Evolutionary conservation across 768 basidiomycete genomes (phyloP).

Genomic region (Boletus sensibilis): DNA sequence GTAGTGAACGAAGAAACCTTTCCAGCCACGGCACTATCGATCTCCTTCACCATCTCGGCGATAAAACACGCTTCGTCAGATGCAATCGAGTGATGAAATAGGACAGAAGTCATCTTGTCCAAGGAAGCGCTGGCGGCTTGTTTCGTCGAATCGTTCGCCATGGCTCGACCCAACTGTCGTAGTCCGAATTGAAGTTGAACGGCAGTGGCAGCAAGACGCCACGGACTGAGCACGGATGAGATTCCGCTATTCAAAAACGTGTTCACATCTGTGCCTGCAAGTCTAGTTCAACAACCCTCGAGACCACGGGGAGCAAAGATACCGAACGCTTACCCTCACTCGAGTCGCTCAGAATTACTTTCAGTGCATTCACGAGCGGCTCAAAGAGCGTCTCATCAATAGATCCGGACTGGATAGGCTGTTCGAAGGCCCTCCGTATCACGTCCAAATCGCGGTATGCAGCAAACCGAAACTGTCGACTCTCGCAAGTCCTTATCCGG

Average conservation of each 20-base stretch:
- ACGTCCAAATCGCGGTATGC: constrained; percentile 74
- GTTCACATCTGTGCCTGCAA: constrained; percentile 43
- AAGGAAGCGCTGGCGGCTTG: constrained; percentile 59
- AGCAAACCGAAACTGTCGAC: constrained; percentile 68
- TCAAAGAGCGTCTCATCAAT: constrained; percentile 54
- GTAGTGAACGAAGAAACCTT: constrained; percentile 45
- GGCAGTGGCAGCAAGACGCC: constrained; percentile 80
- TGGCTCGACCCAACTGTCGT: constrained; percentile 67
- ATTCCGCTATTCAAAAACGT: constrained; percentile 57
- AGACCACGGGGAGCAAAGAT: background rate
- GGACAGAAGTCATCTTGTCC: constrained; percentile 60
- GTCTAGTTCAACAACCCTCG: background rate
- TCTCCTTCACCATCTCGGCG: constrained; percentile 76
- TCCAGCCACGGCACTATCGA: constrained; percentile 60
- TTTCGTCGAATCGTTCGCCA: constrained; percentile 52
- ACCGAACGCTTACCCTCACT: constrained; percentile 47
- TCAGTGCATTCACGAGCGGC: constrained; percentile 63
- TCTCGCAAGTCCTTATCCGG: constrained; percentile 58
- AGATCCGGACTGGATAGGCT: constrained; percentile 49
- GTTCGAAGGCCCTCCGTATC: constrained; percentile 67
- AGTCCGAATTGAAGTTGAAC: constrained; percentile 76
- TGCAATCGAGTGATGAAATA: constrained; percentile 73
- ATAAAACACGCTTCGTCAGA: constrained; percentile 81
- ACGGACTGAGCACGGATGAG: constrained; percentile 71
- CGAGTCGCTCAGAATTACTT: constrained; percentile 62